Conservation (phyloP, 2,329 filamentous ascomycete genomes). For the Ophiostoma himal-ulmi region DNA sequence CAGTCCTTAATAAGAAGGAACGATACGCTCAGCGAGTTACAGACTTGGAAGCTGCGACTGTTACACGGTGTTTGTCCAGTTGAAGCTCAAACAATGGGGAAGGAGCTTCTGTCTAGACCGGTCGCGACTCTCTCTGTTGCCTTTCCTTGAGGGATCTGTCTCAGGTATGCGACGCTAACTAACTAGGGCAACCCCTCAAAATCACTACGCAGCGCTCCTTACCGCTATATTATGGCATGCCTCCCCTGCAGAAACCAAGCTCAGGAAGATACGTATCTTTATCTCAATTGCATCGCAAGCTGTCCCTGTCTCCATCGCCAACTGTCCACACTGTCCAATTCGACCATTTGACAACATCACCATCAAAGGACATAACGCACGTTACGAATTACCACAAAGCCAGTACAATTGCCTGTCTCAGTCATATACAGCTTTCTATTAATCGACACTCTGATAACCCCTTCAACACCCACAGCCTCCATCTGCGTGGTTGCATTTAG, state of each 20-base stretch:
- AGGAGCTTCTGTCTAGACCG: constrained; percentile 1
- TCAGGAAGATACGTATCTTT: background rate
- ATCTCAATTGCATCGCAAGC: constrained; percentile 3
- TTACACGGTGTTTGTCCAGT: background rate
- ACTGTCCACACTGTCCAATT: background rate
- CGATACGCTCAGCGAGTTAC: background rate
- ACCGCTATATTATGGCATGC: constrained; percentile 9
- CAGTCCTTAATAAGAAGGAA: constrained; percentile 10
- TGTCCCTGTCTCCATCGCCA: background rate
- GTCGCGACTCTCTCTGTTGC: background rate
- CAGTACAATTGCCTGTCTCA: background rate
- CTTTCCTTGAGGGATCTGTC: background rate
- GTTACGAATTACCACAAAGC: background rate
- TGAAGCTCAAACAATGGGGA: constrained; percentile 10
- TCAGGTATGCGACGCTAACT: constrained; percentile 20
- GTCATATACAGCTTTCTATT: background rate
- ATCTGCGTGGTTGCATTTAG: constrained; percentile 18
- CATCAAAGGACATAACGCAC: background rate
- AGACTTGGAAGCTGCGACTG: background rate
- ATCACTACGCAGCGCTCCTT: constrained; percentile 7
- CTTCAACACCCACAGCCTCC: background rate
- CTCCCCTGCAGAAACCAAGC: background rate
- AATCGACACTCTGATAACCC: background rate
- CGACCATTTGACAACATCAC: background rate
- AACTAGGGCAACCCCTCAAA: constrained; percentile 15